These are phyloP conservation scores for Termitomyces sp. DNA, from an alignment of 768 basidiomycete species.

Conservation along the genomic window DNA sequence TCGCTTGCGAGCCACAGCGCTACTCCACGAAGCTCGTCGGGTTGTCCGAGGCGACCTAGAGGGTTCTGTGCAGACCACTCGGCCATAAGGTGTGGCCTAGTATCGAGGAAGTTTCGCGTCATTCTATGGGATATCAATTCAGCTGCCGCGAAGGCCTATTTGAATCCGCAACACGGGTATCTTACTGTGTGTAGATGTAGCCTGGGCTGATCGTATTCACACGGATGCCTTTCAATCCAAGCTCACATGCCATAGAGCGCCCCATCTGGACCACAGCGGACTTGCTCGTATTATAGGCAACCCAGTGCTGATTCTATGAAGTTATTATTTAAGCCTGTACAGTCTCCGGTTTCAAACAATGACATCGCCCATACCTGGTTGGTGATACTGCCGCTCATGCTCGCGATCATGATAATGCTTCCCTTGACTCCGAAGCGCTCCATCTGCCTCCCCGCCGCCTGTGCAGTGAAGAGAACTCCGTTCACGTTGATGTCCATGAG, in stretches of 20 bases:
- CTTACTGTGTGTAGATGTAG: conserved; percentile 61
- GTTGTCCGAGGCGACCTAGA: conserved; percentile 56
- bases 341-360: neutral
- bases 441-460: conserved; percentile 59
- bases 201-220: conserved; percentile 73
- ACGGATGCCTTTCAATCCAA: conserved; percentile 59
- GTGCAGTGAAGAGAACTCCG: conserved; percentile 54
- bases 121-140: conserved; percentile 32
- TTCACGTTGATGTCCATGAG: conserved; percentile 59
- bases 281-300: conserved; percentile 72
- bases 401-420: conserved; percentile 55
- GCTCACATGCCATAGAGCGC: conserved; percentile 73
- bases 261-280: conserved; percentile 77
- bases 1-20: conserved; percentile 63
- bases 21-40: conserved; percentile 66
- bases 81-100: conserved; percentile 45
- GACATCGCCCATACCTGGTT: conserved; percentile 40
- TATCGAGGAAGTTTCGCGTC: conserved; percentile 55
- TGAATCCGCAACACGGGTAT: neutral
- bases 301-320: conserved; percentile 56
- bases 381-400: conserved; percentile 58
- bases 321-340: neutral
- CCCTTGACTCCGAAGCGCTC: conserved; percentile 39
- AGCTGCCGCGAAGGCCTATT: neutral
- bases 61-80: conserved; percentile 61